Evolutionary conservation across 805 yeast species (phyloP).

Genomic region (Candida ortonii): DNA sequence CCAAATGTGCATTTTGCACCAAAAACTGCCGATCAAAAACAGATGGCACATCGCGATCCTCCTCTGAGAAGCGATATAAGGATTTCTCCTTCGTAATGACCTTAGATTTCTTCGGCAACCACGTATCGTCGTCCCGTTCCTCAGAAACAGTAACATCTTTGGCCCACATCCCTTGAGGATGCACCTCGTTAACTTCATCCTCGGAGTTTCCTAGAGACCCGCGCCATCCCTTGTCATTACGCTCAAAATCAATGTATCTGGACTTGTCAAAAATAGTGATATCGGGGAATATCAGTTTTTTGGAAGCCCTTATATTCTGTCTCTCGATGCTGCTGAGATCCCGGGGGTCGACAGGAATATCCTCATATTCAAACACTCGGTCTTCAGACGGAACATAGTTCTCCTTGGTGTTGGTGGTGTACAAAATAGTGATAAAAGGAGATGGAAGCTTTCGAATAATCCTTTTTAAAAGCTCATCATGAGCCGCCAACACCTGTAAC

Average conservation of each 20-base stretch:
- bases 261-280: conserved; percentile 48
- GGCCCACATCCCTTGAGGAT: conserved; percentile 32
- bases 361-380: conserved; percentile 21
- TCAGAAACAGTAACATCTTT: conserved; percentile 21
- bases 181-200: conserved; percentile 25
- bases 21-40: conserved; percentile 43
- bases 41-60: conserved; percentile 35
- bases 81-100: conserved; percentile 17
- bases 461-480: conserved; percentile 43
- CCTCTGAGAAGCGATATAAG: conserved; percentile 27
- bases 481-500: conserved; percentile 12
- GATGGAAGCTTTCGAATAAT: conserved; percentile 70
- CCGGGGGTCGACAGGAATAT: conserved; percentile 33
- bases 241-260: conserved; percentile 51
- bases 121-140: conserved; percentile 27
- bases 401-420: conserved; percentile 42
- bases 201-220: conserved; percentile 27
- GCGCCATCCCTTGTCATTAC: conserved; percentile 43
- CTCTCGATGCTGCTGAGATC: conserved; percentile 32
- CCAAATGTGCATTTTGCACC: conserved; percentile 42
- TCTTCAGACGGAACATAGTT: conserved; percentile 22
- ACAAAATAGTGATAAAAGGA: conserved; percentile 62
- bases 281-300: conserved; percentile 49
- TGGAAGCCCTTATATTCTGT: conserved; percentile 29
- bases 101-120: conserved; percentile 29